phyloP scores from a whole-genome alignment of 768 basidiomycete species.

The Termitomyces titanicus region DNA sequence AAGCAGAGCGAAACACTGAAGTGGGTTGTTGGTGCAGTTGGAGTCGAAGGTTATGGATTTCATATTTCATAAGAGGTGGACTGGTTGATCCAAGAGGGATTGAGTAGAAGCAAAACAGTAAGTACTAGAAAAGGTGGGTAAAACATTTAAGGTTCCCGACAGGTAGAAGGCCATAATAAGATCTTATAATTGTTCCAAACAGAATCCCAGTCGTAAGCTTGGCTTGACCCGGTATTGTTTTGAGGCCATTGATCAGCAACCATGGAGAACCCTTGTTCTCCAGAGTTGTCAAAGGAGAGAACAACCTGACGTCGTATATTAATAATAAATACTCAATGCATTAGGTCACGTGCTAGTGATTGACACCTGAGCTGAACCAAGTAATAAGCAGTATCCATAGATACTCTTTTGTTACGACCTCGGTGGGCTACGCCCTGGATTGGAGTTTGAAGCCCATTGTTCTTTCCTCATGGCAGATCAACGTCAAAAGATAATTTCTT shows the following conservation, averaged over 20 bases:
- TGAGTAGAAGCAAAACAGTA: neutral
- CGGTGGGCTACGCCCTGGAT: too few species aligned
- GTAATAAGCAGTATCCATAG: too few species aligned
- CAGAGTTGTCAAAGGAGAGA: too few species aligned
- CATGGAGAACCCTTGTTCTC: too few species aligned
- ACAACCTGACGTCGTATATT: too few species aligned
- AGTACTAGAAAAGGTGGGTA: neutral
- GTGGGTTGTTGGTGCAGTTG: conserved; percentile 25
- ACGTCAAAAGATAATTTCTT: conserved; percentile 71
- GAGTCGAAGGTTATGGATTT: neutral
- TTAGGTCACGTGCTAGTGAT: neutral
- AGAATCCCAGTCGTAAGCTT: neutral
- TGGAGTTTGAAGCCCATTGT: neutral
- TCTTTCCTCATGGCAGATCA: conserved; percentile 39
- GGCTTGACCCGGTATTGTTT: neutral
- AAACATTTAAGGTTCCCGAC: neutral
- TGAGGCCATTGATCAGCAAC: neutral
- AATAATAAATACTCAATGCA: too few species aligned
- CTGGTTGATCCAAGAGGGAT: neutral
- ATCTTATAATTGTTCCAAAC: neutral
- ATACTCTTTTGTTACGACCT: too few species aligned
- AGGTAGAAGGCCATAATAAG: neutral
- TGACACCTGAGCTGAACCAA: too few species aligned
- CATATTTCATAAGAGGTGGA: neutral
- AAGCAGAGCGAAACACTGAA: conserved; percentile 35